These are phyloP conservation scores for Pestalotiopsis sp. DNA, from an alignment of 2,329 filamentous ascomycete genomes.

Conservation along the genomic window DNA sequence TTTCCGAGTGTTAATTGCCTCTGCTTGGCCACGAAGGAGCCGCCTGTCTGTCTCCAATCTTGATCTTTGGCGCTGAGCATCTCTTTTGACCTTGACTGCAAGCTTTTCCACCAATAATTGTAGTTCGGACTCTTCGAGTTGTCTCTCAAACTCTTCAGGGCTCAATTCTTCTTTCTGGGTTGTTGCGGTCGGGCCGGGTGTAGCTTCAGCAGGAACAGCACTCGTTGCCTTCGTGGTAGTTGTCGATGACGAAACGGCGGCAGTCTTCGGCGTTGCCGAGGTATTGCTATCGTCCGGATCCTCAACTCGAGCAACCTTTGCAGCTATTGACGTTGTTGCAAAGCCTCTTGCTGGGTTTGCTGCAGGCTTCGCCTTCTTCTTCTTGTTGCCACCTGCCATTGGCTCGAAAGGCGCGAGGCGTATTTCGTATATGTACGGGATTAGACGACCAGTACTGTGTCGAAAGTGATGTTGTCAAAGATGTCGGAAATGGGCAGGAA, in stretches of 20 bases:
- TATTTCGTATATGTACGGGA: not conserved
- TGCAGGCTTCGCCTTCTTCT: slow-evolving; percentile 91
- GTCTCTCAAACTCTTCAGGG: slow-evolving; percentile 86
- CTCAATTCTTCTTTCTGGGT: slow-evolving; percentile 55
- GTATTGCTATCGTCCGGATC: slow-evolving; percentile 29
- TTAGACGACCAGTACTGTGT: not conserved
- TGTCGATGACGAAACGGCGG: slow-evolving; percentile 32
- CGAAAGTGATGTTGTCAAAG: not conserved
- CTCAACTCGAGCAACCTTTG: slow-evolving; percentile 59
- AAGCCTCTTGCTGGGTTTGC: slow-evolving; percentile 90
- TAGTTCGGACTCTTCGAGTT: slow-evolving; percentile 87
- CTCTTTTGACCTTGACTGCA: slow-evolving; percentile 75
- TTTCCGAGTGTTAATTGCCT: slow-evolving; percentile 69
- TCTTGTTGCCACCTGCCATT: slow-evolving; percentile 59
- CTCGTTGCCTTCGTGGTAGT: slow-evolving; percentile 20
- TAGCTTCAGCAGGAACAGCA: slow-evolving; percentile 23
- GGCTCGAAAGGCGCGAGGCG: not conserved
- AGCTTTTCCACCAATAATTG: slow-evolving; percentile 86
- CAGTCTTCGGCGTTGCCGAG: slow-evolving; percentile 20
- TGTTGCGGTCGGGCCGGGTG: slow-evolving; percentile 17
- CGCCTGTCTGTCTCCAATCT: slow-evolving; percentile 85
- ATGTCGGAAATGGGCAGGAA: not conserved
- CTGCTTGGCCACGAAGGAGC: slow-evolving; percentile 77
- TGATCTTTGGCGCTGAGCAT: slow-evolving; percentile 73
- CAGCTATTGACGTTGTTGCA: slow-evolving; percentile 89